These are phyloP conservation scores for Cercophora sp. DNA, from an alignment of 495 filamentous ascomycete species.

Conservation along the genomic window DNA sequence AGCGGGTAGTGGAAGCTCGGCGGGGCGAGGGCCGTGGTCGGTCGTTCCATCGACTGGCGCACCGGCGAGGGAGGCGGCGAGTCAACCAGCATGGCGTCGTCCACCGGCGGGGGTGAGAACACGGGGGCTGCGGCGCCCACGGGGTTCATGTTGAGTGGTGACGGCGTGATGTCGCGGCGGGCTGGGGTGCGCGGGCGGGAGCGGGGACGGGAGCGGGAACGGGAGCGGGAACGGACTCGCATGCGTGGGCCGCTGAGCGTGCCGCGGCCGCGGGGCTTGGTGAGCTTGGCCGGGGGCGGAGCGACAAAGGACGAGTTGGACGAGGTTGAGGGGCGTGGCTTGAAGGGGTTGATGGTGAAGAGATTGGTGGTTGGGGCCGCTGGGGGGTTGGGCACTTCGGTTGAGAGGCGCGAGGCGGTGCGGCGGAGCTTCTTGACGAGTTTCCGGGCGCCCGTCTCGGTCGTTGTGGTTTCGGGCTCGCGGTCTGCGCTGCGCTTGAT, in stretches of 20 bases:
- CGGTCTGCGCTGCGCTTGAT: constrained; percentile 24
- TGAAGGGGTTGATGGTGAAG: constrained; percentile 1
- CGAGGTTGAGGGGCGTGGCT: constrained; percentile 14
- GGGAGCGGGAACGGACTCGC: background rate
- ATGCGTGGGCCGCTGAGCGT: background rate
- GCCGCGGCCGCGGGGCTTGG: constrained; percentile 6
- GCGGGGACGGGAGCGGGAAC: background rate
- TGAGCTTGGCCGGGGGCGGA: constrained; percentile 5
- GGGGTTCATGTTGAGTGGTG: constrained; percentile 6
- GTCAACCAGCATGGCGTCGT: constrained; percentile 20
- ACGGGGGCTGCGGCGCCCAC: background rate
- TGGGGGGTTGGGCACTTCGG: constrained; percentile 1
- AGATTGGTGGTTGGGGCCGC: too few relatives aligned
- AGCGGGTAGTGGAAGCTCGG: constrained; percentile 21
- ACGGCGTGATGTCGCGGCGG: constrained; percentile 5
- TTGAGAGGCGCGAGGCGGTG: constrained; percentile 22
- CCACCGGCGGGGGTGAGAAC: background rate
- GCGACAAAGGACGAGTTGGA: background rate
- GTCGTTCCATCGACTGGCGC: constrained; percentile 1
- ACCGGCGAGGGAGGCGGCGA: constrained; percentile 4
- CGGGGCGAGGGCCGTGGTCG: constrained; percentile 10
- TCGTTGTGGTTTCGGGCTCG: constrained; percentile 11
- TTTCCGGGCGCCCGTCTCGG: constrained; percentile 27
- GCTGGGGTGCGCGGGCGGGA: background rate
- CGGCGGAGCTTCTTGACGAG: constrained; percentile 36